Conservation (phyloP, 2,329 filamentous ascomycete genomes). For the Knufia petricola region DNA sequence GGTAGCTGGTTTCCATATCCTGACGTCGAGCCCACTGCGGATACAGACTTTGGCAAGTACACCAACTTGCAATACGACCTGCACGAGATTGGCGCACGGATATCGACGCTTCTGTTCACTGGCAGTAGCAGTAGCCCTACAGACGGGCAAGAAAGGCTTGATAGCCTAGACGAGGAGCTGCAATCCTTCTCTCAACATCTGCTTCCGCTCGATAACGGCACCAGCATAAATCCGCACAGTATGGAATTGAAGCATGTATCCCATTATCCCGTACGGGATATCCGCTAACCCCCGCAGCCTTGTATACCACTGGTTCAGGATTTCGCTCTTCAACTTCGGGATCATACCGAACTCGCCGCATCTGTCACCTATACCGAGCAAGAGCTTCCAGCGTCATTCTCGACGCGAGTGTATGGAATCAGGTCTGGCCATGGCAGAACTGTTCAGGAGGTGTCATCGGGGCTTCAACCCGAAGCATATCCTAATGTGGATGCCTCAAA, state of each 20-base stretch:
- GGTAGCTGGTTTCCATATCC: conserved; percentile 4
- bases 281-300: background rate
- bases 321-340: background rate
- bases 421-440: background rate
- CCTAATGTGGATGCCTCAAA: background rate
- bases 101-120: background rate
- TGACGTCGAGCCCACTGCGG: background rate
- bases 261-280: background rate
- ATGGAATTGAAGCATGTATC: conserved; percentile 5
- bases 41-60: background rate
- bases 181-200: background rate
- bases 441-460: background rate
- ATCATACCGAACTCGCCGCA: background rate
- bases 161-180: background rate
- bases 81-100: background rate
- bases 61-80: conserved; percentile 1
- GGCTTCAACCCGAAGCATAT: background rate
- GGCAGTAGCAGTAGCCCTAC: background rate
- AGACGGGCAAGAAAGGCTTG: background rate
- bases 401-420: background rate
- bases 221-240: background rate
- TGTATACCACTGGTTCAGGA: background rate
- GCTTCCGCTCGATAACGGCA: background rate
- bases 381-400: background rate
- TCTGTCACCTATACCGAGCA: background rate